Evolutionary conservation across 2,329 filamentous ascomycete species (phyloP).

Genomic region (Macrophomina tecta): DNA sequence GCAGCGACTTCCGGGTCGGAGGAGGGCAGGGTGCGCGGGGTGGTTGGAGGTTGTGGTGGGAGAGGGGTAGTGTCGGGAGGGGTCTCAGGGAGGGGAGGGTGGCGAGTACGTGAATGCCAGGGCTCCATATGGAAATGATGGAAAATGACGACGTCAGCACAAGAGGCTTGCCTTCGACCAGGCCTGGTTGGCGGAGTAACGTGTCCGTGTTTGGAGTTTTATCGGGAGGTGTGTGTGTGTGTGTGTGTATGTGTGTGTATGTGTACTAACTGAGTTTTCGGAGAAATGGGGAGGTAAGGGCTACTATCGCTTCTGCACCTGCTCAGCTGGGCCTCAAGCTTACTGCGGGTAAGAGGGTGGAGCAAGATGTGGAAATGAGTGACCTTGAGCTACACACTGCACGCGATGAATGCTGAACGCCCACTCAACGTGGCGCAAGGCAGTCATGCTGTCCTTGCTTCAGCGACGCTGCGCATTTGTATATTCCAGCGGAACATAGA

Average conservation of each 20-base stretch:
- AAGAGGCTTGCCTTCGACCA: too few species aligned
- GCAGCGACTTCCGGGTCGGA: background rate
- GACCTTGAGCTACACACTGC: background rate
- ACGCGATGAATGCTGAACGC: background rate
- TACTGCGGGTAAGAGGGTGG: background rate
- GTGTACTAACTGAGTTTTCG: too few species aligned
- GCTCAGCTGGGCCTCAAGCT: background rate
- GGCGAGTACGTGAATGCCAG: background rate
- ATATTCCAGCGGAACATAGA: background rate
- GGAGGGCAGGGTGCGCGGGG: background rate
- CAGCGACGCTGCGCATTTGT: background rate
- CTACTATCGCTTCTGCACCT: background rate
- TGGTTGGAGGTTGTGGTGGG: background rate
- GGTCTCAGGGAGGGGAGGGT: background rate
- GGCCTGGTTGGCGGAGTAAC: background rate
- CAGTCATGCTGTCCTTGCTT: conserved; percentile 2
- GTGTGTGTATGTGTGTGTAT: background rate
- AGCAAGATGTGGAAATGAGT: background rate
- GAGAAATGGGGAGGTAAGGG: too few species aligned
- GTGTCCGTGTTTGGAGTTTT: background rate
- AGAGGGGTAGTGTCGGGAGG: background rate
- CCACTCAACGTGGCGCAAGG: background rate
- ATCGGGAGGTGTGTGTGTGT: too few species aligned
- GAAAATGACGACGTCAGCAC: too few species aligned
- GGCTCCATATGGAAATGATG: too few species aligned